Evolutionary conservation across 208 protist genomes (phyloP).

Genomic region (Acanthamoeba healyi): DNA sequence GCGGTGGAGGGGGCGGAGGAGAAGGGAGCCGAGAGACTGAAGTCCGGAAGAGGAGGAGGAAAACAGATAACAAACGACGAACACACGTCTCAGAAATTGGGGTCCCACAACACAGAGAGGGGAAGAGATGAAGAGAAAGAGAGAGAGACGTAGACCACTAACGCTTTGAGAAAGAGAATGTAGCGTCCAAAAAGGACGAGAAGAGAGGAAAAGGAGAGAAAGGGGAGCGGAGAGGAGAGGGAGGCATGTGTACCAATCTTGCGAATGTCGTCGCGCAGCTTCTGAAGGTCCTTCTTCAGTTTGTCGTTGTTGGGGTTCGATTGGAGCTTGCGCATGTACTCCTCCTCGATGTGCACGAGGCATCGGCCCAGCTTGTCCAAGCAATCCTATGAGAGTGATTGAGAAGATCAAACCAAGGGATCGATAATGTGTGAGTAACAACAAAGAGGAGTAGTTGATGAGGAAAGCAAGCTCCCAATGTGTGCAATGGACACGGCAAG

Average conservation of each 20-base stretch:
- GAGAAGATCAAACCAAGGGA: not conserved
- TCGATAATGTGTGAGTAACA: not conserved
- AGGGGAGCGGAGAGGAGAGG: not conserved
- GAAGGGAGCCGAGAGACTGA: slow-evolving; percentile 45
- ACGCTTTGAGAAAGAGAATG: too few species aligned
- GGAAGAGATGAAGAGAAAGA: not conserved
- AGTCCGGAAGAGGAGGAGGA: not conserved
- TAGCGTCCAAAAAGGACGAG: too few species aligned
- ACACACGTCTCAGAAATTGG: too few species aligned
- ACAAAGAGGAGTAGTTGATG: not conserved
- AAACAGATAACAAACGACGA: not conserved
- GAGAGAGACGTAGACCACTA: too few species aligned
- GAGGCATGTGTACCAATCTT: slow-evolving; percentile 14
- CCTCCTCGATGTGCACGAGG: slow-evolving; percentile 29
- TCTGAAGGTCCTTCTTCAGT: slow-evolving; percentile 54
- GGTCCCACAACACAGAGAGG: not conserved
- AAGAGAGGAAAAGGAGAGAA: too few species aligned
- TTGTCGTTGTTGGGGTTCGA: slow-evolving; percentile 51
- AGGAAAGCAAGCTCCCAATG: not conserved
- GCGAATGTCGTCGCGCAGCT: slow-evolving; percentile 61
- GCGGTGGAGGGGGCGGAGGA: slow-evolving; percentile 60
- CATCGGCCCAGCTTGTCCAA: slow-evolving; percentile 61
- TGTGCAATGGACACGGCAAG: not conserved
- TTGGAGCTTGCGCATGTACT: slow-evolving; percentile 56
- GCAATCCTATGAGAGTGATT: slow-evolving; percentile 11